phyloP scores from a whole-genome alignment of 768 basidiomycete genomes.

The Lactarius indigo region DNA sequence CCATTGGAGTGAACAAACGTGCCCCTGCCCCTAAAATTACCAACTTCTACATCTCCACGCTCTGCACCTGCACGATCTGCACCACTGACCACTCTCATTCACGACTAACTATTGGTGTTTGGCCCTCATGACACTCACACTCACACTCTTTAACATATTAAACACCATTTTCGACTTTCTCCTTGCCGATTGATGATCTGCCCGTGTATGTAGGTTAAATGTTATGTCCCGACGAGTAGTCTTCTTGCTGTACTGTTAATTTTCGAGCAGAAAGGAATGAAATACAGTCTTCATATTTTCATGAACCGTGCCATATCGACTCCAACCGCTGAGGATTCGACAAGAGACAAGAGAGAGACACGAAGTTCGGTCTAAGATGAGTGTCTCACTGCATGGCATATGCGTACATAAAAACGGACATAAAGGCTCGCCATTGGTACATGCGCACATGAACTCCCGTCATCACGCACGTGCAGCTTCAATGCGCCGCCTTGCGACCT shows the following conservation, averaged over 20 bases:
- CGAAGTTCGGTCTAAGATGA: background rate
- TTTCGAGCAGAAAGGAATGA: background rate
- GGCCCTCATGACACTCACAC: background rate
- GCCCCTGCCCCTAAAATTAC: background rate
- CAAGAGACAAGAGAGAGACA: background rate
- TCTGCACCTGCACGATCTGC: slow-evolving; percentile 1
- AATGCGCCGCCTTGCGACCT: slow-evolving; percentile 83
- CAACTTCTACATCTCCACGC: background rate
- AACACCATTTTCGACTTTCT: background rate
- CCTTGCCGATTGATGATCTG: background rate
- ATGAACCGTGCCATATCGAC: background rate
- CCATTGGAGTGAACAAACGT: background rate
- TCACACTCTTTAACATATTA: slow-evolving; percentile 3
- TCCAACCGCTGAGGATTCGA: background rate
- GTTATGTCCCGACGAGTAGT: background rate
- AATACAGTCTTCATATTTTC: background rate
- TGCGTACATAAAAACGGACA: slow-evolving; percentile 26
- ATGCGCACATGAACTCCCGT: slow-evolving; percentile 33
- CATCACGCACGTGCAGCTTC: slow-evolving; percentile 62
- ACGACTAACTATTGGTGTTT: slow-evolving; percentile 7
- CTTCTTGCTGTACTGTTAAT: background rate
- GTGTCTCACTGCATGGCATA: slow-evolving; percentile 22
- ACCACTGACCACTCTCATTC: slow-evolving; percentile 15
- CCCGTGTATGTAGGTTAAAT: slow-evolving; percentile 13
- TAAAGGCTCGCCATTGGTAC: slow-evolving; percentile 26